Base-by-base conservation (phyloP, 306 rosid species). In the Ochetophila trinervis region DNA sequence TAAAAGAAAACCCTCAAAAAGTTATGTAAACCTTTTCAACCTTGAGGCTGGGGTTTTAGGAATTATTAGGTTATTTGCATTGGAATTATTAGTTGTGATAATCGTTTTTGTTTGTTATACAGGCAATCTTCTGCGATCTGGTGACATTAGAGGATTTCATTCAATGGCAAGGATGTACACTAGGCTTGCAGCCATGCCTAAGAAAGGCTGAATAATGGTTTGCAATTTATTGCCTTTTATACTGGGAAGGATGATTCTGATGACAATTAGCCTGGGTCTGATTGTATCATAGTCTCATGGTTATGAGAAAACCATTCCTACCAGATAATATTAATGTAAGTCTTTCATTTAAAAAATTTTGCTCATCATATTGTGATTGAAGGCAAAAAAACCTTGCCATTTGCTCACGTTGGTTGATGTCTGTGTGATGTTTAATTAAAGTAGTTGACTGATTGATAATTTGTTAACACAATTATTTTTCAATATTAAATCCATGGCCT, bases 141-240 rank as follows among this genome's bases (percentile, higher is more conserved):
- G 99, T 18, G 99, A 93, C 65, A 79, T 81, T 64, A 84, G 87
- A 80, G 99, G 99, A 48, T 86, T 60, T 72, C 91, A 83, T 67
- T 90, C 99, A 65, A 94, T 90, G 99, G 99, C 99, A 66, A 86
- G 87, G 76, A 94, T 94, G 99, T 94, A 90, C 78, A 82, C 97
- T 14, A 86, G 90, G 80, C 96, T 90, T 44, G 99, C 99, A 13
- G 96, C 96, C 70, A 94, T 94, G 95, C 96, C 97, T 53, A 90
- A 94, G 82, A 94, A 94, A 73, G 99, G 97, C 54, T 94, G 85
- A 89, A 68, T 57, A 5, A 50, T 67, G 70, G 60, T 57, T 7
- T 6, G 34, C 17, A 54, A 20, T 54, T 12, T 0, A 14, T 23
- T 24, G 17, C 30, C 21, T 50, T 16, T 20, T 3, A 20, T 54